These are phyloP conservation scores for Arachnopeziza araneosa DNA, from an alignment of 2,329 filamentous ascomycete genomes.

Conservation along the genomic window DNA sequence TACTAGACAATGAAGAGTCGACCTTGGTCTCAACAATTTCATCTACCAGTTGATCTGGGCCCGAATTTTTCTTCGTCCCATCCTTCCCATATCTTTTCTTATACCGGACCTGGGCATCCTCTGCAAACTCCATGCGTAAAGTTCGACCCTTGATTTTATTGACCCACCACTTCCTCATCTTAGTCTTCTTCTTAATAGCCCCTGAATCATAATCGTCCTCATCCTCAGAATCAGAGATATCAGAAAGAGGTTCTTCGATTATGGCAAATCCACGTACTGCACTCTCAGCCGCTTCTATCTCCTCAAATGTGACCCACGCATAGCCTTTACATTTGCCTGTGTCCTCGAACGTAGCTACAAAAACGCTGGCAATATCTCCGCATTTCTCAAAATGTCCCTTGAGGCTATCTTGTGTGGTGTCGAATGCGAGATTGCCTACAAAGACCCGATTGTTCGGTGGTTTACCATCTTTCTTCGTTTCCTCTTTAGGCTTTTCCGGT, in stretches of 20 bases:
- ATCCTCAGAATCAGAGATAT: slow-evolving; percentile 22
- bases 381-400: slow-evolving; percentile 78
- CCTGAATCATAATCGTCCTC: slow-evolving; percentile 29
- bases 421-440: slow-evolving; percentile 83
- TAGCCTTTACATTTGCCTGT: slow-evolving; percentile 97
- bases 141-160: slow-evolving; percentile 75
- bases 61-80: slow-evolving; percentile 36
- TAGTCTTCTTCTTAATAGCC: slow-evolving; percentile 42
- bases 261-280: slow-evolving; percentile 79
- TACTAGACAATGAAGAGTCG: slow-evolving; percentile 20
- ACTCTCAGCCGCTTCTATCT: slow-evolving; percentile 65
- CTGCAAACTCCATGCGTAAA: slow-evolving; percentile 86
- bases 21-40: slow-evolving; percentile 8
- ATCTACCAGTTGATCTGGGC: background rate
- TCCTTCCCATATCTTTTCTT: slow-evolving; percentile 90
- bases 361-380: slow-evolving; percentile 74
- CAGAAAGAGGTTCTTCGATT: slow-evolving; percentile 48
- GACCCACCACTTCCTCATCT: slow-evolving; percentile 72
- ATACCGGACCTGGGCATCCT: slow-evolving; percentile 83
- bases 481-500: slow-evolving; percentile 55
- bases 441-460: slow-evolving; percentile 78
- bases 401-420: slow-evolving; percentile 74
- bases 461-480: slow-evolving; percentile 39
- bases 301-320: slow-evolving; percentile 88
- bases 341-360: slow-evolving; percentile 94